A percentile compares a stretch with the other conserved stretches of the same genome.
Evolutionary conservation across 331 rosid genomes (phyloP).

Genomic region (Pyracantha coccinea): DNA sequence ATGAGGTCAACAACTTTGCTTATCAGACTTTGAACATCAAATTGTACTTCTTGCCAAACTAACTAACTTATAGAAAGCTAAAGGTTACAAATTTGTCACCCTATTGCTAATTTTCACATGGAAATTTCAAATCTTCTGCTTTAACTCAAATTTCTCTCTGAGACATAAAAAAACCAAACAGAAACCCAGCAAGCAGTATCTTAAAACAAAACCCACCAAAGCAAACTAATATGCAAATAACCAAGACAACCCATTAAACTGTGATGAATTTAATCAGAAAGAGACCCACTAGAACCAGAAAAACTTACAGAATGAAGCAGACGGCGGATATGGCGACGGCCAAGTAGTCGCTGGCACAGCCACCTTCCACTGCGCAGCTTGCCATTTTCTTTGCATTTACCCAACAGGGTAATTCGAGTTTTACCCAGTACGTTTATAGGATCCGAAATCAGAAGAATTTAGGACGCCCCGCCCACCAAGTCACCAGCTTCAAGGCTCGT

Average conservation of each 20-base stretch:
- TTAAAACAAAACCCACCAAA: not conserved
- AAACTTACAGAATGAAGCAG: conserved; percentile 17
- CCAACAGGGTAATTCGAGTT: not conserved
- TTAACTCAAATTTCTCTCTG: not conserved
- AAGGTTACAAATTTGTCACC: not conserved
- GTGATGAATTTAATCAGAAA: conserved; percentile 1
- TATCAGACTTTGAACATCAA: not conserved
- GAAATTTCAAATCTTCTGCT: not conserved
- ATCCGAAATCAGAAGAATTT: not conserved
- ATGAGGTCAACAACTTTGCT: not conserved
- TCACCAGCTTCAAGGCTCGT: not conserved
- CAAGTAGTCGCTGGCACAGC: no score
- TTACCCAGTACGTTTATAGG: not conserved
- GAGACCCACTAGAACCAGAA: not conserved
- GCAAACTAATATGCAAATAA: not conserved
- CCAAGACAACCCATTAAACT: not conserved
- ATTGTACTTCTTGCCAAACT: not conserved
- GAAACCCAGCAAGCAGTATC: not conserved
- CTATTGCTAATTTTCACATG: not conserved
- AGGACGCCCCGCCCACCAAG: not conserved
- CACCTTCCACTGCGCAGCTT: conserved; percentile 43
- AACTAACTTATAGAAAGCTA: not conserved
- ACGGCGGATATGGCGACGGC: no score
- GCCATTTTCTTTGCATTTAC: conserved; percentile 40
- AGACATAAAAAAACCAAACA: conserved; percentile 21